These are phyloP conservation scores for Pisolithus microcarpus DNA, from an alignment of 768 basidiomycete genomes.

Conservation along the genomic window DNA sequence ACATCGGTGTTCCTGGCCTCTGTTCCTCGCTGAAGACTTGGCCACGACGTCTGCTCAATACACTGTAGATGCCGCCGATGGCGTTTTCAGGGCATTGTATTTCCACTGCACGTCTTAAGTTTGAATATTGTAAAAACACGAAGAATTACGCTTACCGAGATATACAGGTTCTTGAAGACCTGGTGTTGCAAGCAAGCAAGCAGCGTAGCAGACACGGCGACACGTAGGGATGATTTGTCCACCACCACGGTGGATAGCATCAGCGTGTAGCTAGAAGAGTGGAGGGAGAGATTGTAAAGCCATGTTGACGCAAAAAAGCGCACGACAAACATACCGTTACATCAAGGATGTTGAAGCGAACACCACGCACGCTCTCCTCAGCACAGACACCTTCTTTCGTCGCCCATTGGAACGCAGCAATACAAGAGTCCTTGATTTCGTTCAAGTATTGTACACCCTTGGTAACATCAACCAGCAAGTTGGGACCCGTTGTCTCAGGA, in stretches of 20 bases:
- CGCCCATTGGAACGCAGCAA: constrained; percentile 99
- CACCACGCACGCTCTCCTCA: constrained; percentile 99
- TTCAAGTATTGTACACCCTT: constrained; percentile 99
- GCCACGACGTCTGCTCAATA: constrained; percentile 93
- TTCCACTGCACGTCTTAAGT: constrained; percentile 54
- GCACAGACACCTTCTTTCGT: constrained; percentile 95
- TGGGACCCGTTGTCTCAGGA: constrained; percentile 95
- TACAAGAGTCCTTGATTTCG: constrained; percentile 99
- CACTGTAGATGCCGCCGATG: constrained; percentile 94
- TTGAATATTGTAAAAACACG: neutral
- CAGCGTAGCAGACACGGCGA: constrained; percentile 94
- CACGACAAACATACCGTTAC: constrained; percentile 61
- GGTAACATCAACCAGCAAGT: constrained; percentile 94
- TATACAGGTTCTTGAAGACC: constrained; percentile 95
- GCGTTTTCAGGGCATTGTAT: constrained; percentile 97
- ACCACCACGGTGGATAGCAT: constrained; percentile 99
- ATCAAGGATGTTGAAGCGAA: constrained; percentile 93
- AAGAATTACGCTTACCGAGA: constrained; percentile 49
- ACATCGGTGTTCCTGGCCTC: constrained; percentile 95
- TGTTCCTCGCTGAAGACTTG: constrained; percentile 99
- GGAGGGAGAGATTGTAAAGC: neutral
- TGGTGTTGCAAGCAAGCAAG: constrained; percentile 85
- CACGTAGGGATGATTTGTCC: constrained; percentile 97
- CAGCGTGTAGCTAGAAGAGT: constrained; percentile 72
- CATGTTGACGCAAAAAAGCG: neutral